Conservation (phyloP, 495 filamentous ascomycete genomes). For the Monascus purpureus region DNA sequence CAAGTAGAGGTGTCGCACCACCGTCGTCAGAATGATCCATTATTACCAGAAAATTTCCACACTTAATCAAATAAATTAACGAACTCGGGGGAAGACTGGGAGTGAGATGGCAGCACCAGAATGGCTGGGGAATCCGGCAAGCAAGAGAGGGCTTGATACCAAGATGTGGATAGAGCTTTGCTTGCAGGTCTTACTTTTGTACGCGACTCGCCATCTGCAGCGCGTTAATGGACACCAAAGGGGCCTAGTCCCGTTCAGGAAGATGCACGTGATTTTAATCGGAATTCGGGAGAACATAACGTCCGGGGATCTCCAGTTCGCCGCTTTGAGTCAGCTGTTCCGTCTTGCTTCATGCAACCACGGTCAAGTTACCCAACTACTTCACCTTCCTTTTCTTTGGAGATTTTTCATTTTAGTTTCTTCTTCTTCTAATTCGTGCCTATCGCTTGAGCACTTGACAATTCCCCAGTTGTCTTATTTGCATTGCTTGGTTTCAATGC, state of each 20-base stretch:
- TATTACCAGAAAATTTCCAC: background rate
- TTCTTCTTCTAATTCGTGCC: background rate
- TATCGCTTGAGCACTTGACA: background rate
- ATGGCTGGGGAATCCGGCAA: no score
- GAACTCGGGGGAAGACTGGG: no score
- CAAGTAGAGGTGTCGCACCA: conserved; percentile 6
- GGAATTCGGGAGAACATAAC: background rate
- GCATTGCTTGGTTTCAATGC: background rate
- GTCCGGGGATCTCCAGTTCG: background rate
- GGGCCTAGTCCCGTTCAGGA: conserved; percentile 3
- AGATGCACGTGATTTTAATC: background rate
- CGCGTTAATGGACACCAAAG: conserved; percentile 5
- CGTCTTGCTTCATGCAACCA: no score
- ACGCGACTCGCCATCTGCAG: background rate
- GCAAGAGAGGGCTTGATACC: no score
- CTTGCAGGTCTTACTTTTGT: background rate
- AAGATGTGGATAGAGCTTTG: no score
- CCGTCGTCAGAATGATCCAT: conserved; percentile 31
- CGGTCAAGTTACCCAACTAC: no score
- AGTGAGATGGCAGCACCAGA: no score
- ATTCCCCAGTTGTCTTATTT: background rate
- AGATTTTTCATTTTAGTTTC: background rate
- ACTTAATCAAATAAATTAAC: background rate
- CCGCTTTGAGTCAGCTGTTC: background rate
- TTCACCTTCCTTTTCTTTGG: no score